phyloP scores from a whole-genome alignment of 139 green algal genomes.

The Picochlorum sp. region DNA sequence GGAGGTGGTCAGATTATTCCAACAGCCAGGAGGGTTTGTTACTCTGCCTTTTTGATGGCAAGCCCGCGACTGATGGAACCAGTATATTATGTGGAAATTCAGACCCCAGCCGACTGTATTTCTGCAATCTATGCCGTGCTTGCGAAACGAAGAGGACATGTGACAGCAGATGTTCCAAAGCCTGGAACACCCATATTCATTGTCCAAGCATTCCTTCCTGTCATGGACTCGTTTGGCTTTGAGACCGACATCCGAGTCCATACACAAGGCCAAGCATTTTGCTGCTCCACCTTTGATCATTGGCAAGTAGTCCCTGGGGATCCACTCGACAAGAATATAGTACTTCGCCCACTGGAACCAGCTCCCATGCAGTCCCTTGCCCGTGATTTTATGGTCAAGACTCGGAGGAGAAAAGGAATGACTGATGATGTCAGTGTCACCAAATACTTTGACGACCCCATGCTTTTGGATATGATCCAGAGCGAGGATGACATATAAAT shows the following conservation, averaged over 20 bases:
- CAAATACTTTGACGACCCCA: constrained; percentile 96
- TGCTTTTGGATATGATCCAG: constrained; percentile 83
- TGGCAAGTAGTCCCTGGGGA: constrained; percentile 90
- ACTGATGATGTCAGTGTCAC: constrained; percentile 91
- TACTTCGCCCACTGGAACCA: constrained; percentile 89
- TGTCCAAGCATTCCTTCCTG: constrained; percentile 87
- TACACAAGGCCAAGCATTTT: constrained; percentile 97
- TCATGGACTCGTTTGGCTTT: constrained; percentile 96
- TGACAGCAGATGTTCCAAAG: constrained; percentile 71
- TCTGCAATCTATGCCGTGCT: constrained; percentile 92
- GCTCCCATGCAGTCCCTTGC: constrained; percentile 38
- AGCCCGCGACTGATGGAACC: constrained; percentile 97
- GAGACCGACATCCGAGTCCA: constrained; percentile 97
- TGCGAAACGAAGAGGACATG: constrained; percentile 89
- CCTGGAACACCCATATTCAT: constrained; percentile 84
- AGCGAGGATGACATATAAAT: constrained; percentile 54
- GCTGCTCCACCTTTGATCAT: constrained; percentile 89
- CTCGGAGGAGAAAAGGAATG: constrained; percentile 88
- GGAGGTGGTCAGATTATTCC: constrained; percentile 88
- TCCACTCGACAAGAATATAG: constrained; percentile 77
- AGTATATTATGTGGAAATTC: constrained; percentile 64
- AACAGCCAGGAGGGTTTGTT: constrained; percentile 72
- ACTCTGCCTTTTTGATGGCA: constrained; percentile 95
- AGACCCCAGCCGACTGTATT: constrained; percentile 85
- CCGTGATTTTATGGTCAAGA: constrained; percentile 97